phyloP scores from a whole-genome alignment of 176 grass and related monocot species.

The Dendrocalamus sinicus region DNA sequence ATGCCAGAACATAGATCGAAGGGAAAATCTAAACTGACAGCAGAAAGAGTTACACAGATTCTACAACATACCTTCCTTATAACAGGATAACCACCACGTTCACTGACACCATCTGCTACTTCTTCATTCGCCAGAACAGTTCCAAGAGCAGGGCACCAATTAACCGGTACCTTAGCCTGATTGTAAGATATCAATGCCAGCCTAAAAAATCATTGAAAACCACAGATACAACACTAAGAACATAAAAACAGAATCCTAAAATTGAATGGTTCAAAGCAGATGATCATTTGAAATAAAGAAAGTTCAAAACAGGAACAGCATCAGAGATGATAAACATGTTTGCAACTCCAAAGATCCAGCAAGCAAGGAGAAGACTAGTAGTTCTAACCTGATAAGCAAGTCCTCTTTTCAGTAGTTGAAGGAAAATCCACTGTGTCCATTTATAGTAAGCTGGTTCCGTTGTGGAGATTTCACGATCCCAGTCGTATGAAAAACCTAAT shows the following conservation, averaged over 20 bases:
- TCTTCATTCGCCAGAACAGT: conserved; percentile 98
- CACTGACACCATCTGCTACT: conserved; percentile 90
- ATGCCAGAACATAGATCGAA: conserved; percentile 13
- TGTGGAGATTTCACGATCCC: conserved; percentile 93
- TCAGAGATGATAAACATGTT: conserved; percentile 12
- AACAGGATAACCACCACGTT: conserved; percentile 95
- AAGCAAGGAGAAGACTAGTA: conserved; percentile 10
- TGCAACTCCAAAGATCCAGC: conserved; percentile 2
- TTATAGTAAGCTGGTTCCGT: conserved; percentile 95
- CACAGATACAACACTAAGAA: conserved; percentile 59
- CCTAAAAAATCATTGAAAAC: conserved; percentile 76
- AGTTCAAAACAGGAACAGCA: background rate
- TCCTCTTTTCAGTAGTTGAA: conserved; percentile 92
- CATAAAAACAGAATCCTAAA: conserved; percentile 44
- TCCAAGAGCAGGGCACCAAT: conserved; percentile 99
- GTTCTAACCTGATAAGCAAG: conserved; percentile 86
- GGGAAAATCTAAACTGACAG: background rate
- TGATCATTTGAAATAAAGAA: conserved; percentile 43
- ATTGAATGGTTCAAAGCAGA: conserved; percentile 29
- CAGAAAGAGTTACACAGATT: conserved; percentile 1
- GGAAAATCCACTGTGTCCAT: conserved; percentile 99
- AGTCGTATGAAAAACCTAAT: conserved; percentile 97
- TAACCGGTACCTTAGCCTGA: conserved; percentile 98
- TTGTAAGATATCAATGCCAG: conserved; percentile 65
- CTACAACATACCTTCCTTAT: conserved; percentile 73